These are phyloP conservation scores for Rhodotorula paludigena DNA, from an alignment of 768 basidiomycete genomes.

Conservation along the genomic window DNA sequence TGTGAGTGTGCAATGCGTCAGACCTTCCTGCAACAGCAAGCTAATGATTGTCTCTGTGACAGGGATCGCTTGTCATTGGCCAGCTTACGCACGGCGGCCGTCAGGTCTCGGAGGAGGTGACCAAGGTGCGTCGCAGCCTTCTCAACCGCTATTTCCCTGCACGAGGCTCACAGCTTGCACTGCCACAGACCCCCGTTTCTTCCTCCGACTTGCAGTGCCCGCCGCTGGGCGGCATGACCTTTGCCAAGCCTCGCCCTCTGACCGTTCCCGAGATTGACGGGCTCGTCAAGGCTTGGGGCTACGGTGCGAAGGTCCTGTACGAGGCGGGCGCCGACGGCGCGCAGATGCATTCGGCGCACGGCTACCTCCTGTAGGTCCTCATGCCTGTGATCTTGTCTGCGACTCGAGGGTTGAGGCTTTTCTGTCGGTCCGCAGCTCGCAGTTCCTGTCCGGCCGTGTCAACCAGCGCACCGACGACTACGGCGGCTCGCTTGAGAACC, in stretches of 20 bases:
- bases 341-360: conserved; percentile 16
- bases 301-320: conserved; percentile 54
- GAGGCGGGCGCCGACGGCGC: conserved; percentile 8
- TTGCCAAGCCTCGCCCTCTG: conserved; percentile 33
- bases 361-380: not conserved
- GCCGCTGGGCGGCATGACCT: conserved; percentile 38
- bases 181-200: conserved; percentile 22
- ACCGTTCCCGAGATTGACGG: conserved; percentile 49
- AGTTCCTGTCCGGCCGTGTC: conserved; percentile 40
- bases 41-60: no score
- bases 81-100: conserved; percentile 45
- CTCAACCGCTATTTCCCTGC: not conserved
- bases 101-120: conserved; percentile 37
- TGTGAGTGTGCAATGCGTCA: no score
- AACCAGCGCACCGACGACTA: conserved; percentile 48
- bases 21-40: no score
- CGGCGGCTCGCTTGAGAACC: conserved; percentile 61
- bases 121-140: not conserved
- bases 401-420: conserved; percentile 3
- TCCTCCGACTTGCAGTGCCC: conserved; percentile 40
- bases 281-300: conserved; percentile 47
- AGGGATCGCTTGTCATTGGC: conserved; percentile 41
- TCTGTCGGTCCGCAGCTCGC: not conserved
- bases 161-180: no score
- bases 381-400: not conserved